These are phyloP conservation scores for Amaranthus palmeri DNA, from an alignment of 148 eudicot genomes.

Conservation along the genomic window DNA sequence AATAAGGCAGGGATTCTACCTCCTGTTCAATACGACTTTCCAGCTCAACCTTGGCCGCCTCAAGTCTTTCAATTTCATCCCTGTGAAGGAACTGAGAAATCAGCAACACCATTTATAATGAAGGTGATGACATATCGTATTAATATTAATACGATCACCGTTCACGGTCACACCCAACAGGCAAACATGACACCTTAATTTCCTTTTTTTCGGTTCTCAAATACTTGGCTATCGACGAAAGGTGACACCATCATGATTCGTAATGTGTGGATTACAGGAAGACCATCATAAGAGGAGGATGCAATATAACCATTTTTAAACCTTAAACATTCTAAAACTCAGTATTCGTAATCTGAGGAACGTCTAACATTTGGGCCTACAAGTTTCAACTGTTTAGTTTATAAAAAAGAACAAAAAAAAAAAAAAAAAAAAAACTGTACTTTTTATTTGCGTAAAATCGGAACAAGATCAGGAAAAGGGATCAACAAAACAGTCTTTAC, in stretches of 20 bases:
- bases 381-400: neutral
- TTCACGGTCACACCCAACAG: constrained; percentile 5
- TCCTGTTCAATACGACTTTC: constrained; percentile 45
- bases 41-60: constrained; percentile 47
- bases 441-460: neutral
- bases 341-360: neutral
- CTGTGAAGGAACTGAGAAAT: constrained; percentile 29
- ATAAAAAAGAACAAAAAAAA: neutral
- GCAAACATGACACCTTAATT: neutral
- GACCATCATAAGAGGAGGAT: neutral
- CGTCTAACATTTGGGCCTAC: neutral
- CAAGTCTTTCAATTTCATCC: constrained; percentile 62
- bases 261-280: neutral
- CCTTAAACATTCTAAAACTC: constrained; percentile 1
- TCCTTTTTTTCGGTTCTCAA: neutral
- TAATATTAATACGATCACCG: neutral
- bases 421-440: neutral
- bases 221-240: neutral
- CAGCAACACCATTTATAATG: constrained; percentile 6
- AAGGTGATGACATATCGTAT: neutral
- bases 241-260: neutral
- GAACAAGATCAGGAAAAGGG: neutral
- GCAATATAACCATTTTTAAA: neutral
- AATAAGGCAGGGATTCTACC: constrained; percentile 33
- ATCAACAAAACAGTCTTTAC: neutral